phyloP scores from a whole-genome alignment of 2,329 filamentous ascomycete genomes.

The Pseudogymnoascus sp. region DNA sequence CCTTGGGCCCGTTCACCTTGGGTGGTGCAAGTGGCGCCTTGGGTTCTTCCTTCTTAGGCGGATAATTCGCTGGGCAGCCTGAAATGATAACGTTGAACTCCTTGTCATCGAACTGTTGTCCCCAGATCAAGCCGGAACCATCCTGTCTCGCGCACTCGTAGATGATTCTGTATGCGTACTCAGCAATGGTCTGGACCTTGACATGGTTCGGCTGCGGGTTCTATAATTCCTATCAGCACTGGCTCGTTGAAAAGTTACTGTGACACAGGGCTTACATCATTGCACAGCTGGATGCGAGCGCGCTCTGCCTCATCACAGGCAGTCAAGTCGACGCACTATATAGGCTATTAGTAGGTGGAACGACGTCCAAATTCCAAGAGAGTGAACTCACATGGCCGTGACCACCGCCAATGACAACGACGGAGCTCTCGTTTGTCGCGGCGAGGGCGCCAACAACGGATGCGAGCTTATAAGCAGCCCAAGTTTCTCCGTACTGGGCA shows the following conservation, averaged over 20 bases:
- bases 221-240: not conserved
- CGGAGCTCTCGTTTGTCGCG: not conserved
- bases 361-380: not conserved
- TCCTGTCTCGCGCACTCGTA: conserved; percentile 9
- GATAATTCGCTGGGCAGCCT: not conserved
- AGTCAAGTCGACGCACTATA: conserved; percentile 5
- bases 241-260: not conserved
- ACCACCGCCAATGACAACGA: not conserved
- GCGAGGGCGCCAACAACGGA: not conserved
- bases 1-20: not conserved
- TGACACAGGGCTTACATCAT: not conserved
- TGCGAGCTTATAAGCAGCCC: conserved; percentile 9
- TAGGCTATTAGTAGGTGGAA: not conserved
- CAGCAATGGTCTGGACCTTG: conserved; percentile 4
- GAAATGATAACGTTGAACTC: conserved; percentile 8
- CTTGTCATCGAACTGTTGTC: not conserved
- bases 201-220: not conserved
- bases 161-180: conserved; percentile 9
- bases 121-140: conserved; percentile 9
- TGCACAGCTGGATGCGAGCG: conserved; percentile 3
- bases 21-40: not conserved
- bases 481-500: not conserved
- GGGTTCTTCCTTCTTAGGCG: not conserved
- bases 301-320: conserved; percentile 6
- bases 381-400: not conserved